Evolutionary conservation across 2,329 filamentous ascomycete genomes (phyloP).

Genomic region (Calycina herbarum): DNA sequence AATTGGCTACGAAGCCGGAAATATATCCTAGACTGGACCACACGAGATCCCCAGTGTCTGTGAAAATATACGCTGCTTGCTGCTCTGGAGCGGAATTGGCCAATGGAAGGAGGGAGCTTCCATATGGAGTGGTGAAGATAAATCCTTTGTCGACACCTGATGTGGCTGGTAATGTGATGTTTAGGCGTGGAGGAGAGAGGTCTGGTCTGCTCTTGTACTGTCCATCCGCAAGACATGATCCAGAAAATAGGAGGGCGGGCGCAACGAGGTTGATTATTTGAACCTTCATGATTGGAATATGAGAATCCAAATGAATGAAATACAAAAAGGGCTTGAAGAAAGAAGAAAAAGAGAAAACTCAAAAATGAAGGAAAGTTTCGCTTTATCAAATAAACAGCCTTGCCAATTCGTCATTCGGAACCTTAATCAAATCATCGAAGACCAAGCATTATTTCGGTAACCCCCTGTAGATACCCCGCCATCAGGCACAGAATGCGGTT

Average conservation of each 20-base stretch:
- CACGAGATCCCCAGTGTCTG: conserved; percentile 53
- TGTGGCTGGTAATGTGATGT: conserved; percentile 46
- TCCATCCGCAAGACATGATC: conserved; percentile 26
- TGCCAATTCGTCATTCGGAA: background rate
- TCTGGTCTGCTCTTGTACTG: conserved; percentile 47
- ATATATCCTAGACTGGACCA: conserved; percentile 57
- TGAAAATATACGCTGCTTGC: conserved; percentile 55
- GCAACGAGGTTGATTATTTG: background rate
- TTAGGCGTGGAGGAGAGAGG: conserved; percentile 45
- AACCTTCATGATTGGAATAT: background rate
- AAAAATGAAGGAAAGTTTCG: background rate
- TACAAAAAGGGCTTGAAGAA: background rate
- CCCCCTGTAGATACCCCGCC: background rate
- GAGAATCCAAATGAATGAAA: background rate
- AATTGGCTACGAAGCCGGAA: conserved; percentile 51
- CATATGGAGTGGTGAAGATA: conserved; percentile 41
- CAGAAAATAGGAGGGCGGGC: conserved; percentile 42
- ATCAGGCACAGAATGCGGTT: background rate
- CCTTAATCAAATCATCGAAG: background rate
- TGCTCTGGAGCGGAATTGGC: conserved; percentile 47
- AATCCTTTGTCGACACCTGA: conserved; percentile 44
- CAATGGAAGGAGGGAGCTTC: background rate
- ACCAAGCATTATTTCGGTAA: background rate
- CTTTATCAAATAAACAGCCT: background rate
- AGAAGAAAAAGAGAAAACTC: background rate